These are phyloP conservation scores for Grifola frondosa DNA, from an alignment of 1,284 basidiomycete species.

Conservation along the genomic window DNA sequence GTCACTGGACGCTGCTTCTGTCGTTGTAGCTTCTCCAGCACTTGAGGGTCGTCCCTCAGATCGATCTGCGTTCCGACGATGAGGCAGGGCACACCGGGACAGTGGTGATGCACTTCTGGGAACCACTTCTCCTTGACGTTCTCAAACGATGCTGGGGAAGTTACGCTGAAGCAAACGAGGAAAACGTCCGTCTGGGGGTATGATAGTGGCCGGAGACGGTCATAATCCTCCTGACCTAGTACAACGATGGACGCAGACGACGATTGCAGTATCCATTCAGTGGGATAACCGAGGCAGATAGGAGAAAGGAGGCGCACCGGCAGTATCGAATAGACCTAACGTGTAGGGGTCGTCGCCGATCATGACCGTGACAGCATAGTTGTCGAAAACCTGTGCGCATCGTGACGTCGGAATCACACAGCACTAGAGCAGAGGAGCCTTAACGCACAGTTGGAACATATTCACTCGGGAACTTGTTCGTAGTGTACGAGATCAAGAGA, in stretches of 20 bases:
- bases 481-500: conserved; percentile 98
- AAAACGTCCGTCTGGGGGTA: conserved; percentile 99
- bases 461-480: conserved; percentile 98
- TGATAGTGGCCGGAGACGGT: conserved; percentile 96
- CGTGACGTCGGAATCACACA: conserved; percentile 23
- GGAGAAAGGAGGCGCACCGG: conserved; percentile 52
- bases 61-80: conserved; percentile 99
- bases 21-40: conserved; percentile 92
- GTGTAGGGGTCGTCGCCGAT: conserved; percentile 99
- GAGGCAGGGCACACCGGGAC: conserved; percentile 98
- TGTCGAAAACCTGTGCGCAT: conserved; percentile 82
- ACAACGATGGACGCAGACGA: conserved; percentile 7
- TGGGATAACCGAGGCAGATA: neutral
- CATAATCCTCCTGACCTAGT: conserved; percentile 98
- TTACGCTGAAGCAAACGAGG: conserved; percentile 99
- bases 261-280: conserved; percentile 5
- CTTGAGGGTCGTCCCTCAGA: conserved; percentile 89
- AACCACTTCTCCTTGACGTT: conserved; percentile 99
- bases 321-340: conserved; percentile 97
- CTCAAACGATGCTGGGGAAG: conserved; percentile 97
- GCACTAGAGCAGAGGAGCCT: conserved; percentile 13
- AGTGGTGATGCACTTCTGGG: conserved; percentile 99
- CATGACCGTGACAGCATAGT: conserved; percentile 99
- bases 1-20: conserved; percentile 96
- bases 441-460: conserved; percentile 94